Evolutionary conservation across 495 filamentous ascomycete species (phyloP).

Genomic region (Aspergillus indologenus): DNA sequence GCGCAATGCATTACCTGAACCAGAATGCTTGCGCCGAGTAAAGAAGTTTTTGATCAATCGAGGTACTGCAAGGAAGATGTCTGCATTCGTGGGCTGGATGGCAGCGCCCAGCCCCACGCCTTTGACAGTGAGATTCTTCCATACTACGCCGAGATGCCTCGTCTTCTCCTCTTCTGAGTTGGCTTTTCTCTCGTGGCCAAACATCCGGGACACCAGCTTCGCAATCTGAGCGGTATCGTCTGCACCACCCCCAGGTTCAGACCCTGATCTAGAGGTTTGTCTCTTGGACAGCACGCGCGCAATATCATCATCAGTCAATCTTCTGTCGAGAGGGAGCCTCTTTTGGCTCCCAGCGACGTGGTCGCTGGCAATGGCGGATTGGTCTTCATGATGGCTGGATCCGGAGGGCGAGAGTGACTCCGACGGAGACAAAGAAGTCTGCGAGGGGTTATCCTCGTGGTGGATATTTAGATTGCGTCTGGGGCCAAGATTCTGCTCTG

Average conservation of each 20-base stretch:
- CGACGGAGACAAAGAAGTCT: neutral
- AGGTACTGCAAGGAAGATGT: conserved; percentile 58
- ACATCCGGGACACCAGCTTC: conserved; percentile 61
- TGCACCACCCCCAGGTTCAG: conserved; percentile 40
- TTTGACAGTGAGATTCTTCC: conserved; percentile 61
- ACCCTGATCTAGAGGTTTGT: conserved; percentile 36
- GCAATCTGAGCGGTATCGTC: conserved; percentile 55
- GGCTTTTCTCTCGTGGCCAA: conserved; percentile 56
- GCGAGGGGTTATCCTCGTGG: neutral
- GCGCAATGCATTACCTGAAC: conserved; percentile 51
- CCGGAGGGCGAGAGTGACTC: neutral
- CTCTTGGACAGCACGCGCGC: conserved; percentile 50
- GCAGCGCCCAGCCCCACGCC: conserved; percentile 65
- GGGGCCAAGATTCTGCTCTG: neutral
- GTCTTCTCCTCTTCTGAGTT: conserved; percentile 65
- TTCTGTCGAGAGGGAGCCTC: conserved; percentile 4
- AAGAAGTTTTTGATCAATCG: conserved; percentile 50
- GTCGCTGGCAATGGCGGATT: neutral
- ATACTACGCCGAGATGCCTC: conserved; percentile 55
- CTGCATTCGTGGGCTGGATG: conserved; percentile 62
- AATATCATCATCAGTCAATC: conserved; percentile 49
- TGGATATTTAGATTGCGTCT: neutral
- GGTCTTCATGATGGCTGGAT: conserved; percentile 8
- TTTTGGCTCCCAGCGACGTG: conserved; percentile 1
- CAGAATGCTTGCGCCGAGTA: conserved; percentile 37